Conservation (phyloP, 2,329 filamentous ascomycete species). For the Pestalotiopsis sp. region DNA sequence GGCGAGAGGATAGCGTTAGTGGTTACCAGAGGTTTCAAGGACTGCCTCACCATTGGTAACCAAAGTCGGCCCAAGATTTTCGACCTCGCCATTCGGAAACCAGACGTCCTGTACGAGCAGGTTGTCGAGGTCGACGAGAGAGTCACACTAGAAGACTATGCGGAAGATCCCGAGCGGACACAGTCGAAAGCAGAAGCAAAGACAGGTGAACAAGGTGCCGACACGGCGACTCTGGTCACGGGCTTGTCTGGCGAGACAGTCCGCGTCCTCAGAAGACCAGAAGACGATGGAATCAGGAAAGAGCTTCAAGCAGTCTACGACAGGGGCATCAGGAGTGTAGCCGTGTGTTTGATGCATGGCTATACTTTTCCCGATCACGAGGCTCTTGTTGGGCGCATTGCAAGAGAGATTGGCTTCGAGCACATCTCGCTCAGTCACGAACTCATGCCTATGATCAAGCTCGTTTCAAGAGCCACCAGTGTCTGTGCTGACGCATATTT, state of each 20-base stretch:
- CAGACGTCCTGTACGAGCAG: constrained; percentile 81
- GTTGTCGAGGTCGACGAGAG: constrained; percentile 92
- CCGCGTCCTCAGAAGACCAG: constrained; percentile 66
- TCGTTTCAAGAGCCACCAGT: constrained; percentile 75
- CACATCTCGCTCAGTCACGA: constrained; percentile 83
- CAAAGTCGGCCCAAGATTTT: constrained; percentile 90
- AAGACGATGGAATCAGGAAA: constrained; percentile 55
- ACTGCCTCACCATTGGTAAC: constrained; percentile 88
- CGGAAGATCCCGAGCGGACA: constrained; percentile 76
- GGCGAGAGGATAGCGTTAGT: constrained; percentile 87
- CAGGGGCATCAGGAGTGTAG: constrained; percentile 76
- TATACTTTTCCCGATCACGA: constrained; percentile 92
- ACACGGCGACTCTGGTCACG: constrained; percentile 62
- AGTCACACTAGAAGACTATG: constrained; percentile 89
- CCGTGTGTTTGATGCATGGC: constrained; percentile 88
- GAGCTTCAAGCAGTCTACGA: constrained; percentile 71
- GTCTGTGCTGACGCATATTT: constrained; percentile 82
- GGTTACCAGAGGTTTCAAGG: constrained; percentile 84
- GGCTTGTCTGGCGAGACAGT: constrained; percentile 77
- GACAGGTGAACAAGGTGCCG: constrained; percentile 49
- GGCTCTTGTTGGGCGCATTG: constrained; percentile 73
- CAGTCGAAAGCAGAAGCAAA: constrained; percentile 57
- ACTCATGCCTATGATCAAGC: constrained; percentile 89
- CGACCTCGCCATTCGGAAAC: constrained; percentile 83
- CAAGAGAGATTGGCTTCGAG: constrained; percentile 77